Evolutionary conservation across 805 yeast species (phyloP), one percentile per base, ranked within the genome.

Genomic region (Limtongozyma cylindracea): DNA sequence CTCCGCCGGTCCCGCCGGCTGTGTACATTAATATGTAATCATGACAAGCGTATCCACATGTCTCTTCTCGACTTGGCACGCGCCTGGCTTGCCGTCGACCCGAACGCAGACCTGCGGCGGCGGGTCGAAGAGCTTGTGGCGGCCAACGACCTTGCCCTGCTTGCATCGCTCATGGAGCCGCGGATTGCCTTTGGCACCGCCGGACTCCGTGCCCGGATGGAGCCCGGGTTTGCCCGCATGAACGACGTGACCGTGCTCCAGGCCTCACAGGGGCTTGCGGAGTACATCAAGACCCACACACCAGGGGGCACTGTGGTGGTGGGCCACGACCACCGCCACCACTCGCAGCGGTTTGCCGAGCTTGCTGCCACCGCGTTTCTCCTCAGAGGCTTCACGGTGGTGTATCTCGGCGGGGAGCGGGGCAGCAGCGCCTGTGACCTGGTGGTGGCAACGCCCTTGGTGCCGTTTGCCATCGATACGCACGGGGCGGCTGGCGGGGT

Each of bases 121-220:
- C 73, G 76, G 37, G 65, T 77, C 18, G 27, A 36, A 11, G 32
- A 39, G 1, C 49, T 76, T 5, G 49, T 53, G 9, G 34, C 37
- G 1, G 26, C 29, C 0, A 31, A 41, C 3, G 37, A 63, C 26
- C 43, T 46, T 31, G 42, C 35, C 0, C 62, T 49, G 23, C 47
- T 78, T 18, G 61, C 58, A 20, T 37, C 38, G 18, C 50, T 72
- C 22, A 48, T 78, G 15, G 35, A 57, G 20, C 31, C 35, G n/a
- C 45, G 93, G 23, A 69, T 82, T 13, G 48, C 65, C 8, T 84
- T 84, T 43, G 96, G 96, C 0, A 84, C 96, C 0, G 94, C 96
- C 3, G 96, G 95, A 0, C 57, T 88, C 21, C 52, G 98, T 13
- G 62, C 91, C 2, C 48, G 55, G 12, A 80, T 88, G 94, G 82